These are phyloP conservation scores for Cladosporium sp. DNA, from an alignment of 2,329 filamentous ascomycete species.

Conservation along the genomic window DNA sequence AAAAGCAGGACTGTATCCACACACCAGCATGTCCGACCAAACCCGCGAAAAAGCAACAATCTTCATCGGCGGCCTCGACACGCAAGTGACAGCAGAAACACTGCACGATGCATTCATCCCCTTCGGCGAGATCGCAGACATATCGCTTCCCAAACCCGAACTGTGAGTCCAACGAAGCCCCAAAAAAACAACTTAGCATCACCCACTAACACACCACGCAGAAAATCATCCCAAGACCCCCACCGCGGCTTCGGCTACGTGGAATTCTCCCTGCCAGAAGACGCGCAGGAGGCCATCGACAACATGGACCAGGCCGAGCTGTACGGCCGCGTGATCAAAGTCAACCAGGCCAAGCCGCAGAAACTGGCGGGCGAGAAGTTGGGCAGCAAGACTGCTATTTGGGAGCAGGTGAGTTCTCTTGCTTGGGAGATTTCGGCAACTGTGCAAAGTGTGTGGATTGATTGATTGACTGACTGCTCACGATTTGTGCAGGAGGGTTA, in stretches of 20 bases:
- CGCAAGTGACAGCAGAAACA: conserved; percentile 68
- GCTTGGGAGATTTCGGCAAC: neutral
- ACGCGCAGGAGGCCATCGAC: conserved; percentile 93
- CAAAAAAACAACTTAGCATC: conserved; percentile 29
- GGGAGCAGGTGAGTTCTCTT: conserved; percentile 80
- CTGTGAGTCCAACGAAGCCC: conserved; percentile 38
- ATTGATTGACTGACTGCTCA: conserved; percentile 15
- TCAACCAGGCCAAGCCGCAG: conserved; percentile 85
- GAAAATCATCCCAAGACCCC: conserved; percentile 65
- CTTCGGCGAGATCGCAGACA: conserved; percentile 91
- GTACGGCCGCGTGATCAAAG: conserved; percentile 87
- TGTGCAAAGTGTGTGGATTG: neutral
- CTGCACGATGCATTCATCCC: conserved; percentile 91
- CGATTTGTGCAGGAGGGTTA: conserved; percentile 71
- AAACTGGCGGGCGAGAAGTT: conserved; percentile 85
- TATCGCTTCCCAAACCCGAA: conserved; percentile 86
- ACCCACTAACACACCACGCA: conserved; percentile 14
- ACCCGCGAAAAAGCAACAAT: conserved; percentile 85
- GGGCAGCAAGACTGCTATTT: conserved; percentile 89
- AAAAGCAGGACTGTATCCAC: neutral
- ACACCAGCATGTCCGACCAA: conserved; percentile 67
- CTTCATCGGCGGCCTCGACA: conserved; percentile 84
- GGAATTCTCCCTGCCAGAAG: conserved; percentile 80
- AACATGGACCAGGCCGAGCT: conserved; percentile 99
- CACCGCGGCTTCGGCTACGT: conserved; percentile 97